Conservation (phyloP, 2,329 filamentous ascomycete species). For the Monosporascus sp. region DNA sequence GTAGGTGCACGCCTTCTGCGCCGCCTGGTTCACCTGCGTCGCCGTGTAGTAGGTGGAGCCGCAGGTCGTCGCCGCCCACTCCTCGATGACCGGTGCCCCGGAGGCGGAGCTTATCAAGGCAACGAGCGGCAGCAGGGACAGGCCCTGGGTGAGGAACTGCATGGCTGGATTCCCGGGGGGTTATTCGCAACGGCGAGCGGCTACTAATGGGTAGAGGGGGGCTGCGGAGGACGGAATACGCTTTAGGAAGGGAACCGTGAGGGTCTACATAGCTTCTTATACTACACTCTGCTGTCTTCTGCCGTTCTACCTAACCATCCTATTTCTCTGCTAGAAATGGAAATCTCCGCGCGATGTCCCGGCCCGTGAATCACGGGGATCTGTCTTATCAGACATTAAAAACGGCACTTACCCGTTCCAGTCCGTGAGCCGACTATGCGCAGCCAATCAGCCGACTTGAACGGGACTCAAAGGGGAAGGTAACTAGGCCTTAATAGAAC, state of each 20-base stretch:
- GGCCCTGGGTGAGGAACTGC: conserved; percentile 9
- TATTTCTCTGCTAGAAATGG: background rate
- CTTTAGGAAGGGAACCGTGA: background rate
- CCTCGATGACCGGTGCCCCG: conserved; percentile 28
- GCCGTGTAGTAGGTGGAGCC: conserved; percentile 48
- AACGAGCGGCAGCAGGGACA: conserved; percentile 17
- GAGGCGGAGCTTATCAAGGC: conserved; percentile 14
- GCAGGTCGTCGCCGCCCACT: conserved; percentile 45
- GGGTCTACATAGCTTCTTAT: background rate
- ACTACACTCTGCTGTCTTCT: background rate
- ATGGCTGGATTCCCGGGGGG: conserved; percentile 5
- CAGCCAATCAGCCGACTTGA: conserved; percentile 1
- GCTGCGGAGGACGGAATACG: conserved; percentile 1
- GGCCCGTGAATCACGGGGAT: background rate
- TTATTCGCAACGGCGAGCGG: conserved; percentile 1
- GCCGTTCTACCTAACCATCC: background rate
- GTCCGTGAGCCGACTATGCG: conserved; percentile 13
- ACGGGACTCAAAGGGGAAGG: conserved; percentile 18
- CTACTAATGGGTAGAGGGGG: background rate
- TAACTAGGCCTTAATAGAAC: conserved; percentile 12
- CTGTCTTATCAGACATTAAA: background rate
- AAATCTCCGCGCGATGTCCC: background rate
- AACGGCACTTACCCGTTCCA: conserved; percentile 12
- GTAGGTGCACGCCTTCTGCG: conserved; percentile 46
- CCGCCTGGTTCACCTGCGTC: conserved; percentile 43